These are phyloP conservation scores for Xylariaceae sp. DNA, from an alignment of 2,329 filamentous ascomycete genomes.

Conservation along the genomic window DNA sequence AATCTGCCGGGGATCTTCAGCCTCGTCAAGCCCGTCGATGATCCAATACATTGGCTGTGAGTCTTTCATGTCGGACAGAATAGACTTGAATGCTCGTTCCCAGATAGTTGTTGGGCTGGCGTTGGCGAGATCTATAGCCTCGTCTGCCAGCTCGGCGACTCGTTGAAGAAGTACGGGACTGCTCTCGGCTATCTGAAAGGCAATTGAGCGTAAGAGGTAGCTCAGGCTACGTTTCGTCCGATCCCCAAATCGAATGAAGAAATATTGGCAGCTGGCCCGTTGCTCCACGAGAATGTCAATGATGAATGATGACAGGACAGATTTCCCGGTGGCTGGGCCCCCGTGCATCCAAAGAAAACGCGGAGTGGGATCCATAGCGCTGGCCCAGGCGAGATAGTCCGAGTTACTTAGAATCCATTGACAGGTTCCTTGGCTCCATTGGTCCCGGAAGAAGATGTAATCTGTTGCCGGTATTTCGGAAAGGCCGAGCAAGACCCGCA, in stretches of 20 bases:
- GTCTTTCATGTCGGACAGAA: constrained; percentile 19
- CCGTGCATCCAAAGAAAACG: constrained; percentile 9
- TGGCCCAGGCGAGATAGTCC: too few relatives aligned
- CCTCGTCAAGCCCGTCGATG: constrained; percentile 32
- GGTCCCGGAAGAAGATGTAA: constrained; percentile 12
- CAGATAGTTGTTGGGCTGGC: constrained; percentile 21
- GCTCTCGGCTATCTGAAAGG: constrained; percentile 21
- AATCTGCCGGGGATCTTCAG: constrained; percentile 19
- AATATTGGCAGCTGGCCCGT: constrained; percentile 10
- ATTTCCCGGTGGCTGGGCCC: constrained; percentile 12
- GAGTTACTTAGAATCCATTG: constrained; percentile 10
- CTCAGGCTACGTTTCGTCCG: constrained; percentile 11
- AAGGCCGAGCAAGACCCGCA: constrained; percentile 7
- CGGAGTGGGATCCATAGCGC: too few relatives aligned
- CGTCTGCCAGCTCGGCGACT: constrained; percentile 16
- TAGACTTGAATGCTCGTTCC: constrained; percentile 24
- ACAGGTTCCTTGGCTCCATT: constrained; percentile 8
- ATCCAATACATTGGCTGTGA: constrained; percentile 27
- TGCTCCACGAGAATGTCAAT: constrained; percentile 9
- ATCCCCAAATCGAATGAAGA: constrained; percentile 10
- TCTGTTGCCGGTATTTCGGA: constrained; percentile 7
- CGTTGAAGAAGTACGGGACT: constrained; percentile 12
- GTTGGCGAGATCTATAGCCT: constrained; percentile 17
- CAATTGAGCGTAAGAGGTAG: constrained; percentile 22
- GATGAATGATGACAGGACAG: constrained; percentile 12